Evolutionary conservation across 2,329 filamentous ascomycete species (phyloP).

Genomic region (Meredithiella fracta): DNA sequence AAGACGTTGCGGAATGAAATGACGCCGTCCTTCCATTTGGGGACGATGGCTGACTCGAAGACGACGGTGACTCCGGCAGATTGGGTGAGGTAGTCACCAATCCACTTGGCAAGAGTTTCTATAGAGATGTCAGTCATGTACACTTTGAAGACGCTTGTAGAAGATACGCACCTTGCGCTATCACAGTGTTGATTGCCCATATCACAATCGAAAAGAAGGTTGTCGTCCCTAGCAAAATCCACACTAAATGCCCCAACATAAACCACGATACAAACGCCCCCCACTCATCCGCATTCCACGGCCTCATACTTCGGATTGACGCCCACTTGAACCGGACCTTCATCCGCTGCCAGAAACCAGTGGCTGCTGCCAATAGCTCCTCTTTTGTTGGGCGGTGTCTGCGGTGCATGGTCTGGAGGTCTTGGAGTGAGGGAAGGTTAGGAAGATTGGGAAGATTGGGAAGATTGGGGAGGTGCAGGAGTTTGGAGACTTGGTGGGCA

Average conservation of each 20-base stretch:
- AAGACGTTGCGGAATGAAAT: constrained; percentile 96
- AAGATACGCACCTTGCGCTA: constrained; percentile 59
- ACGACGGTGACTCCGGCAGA: constrained; percentile 87
- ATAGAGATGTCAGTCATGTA: not conserved
- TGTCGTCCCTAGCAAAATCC: constrained; percentile 92
- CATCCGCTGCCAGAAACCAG: constrained; percentile 77
- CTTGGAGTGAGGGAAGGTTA: constrained; percentile 2
- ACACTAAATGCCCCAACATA: constrained; percentile 78
- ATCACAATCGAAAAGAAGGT: constrained; percentile 92
- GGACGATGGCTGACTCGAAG: constrained; percentile 95
- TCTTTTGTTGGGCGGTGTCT: constrained; percentile 62
- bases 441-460: constrained; percentile 5
- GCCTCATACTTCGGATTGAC: constrained; percentile 80
- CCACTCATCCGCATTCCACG: constrained; percentile 94
- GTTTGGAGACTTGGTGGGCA: constrained; percentile 39
- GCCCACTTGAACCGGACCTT: constrained; percentile 96
- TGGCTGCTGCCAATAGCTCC: constrained; percentile 79
- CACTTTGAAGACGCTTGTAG: not conserved
- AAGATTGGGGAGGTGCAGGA: constrained; percentile 27
- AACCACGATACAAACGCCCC: constrained; percentile 91
- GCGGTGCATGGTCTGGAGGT: constrained; percentile 30
- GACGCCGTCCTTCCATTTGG: constrained; percentile 85
- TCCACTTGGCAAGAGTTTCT: constrained; percentile 86
- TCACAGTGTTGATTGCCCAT: constrained; percentile 83
- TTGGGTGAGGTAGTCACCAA: constrained; percentile 88